A percentile compares a stretch with the other conserved stretches of the same genome.
These are phyloP conservation scores for Boletus hoseneyae DNA, from an alignment of 1,284 basidiomycete species.

Conservation along the genomic window DNA sequence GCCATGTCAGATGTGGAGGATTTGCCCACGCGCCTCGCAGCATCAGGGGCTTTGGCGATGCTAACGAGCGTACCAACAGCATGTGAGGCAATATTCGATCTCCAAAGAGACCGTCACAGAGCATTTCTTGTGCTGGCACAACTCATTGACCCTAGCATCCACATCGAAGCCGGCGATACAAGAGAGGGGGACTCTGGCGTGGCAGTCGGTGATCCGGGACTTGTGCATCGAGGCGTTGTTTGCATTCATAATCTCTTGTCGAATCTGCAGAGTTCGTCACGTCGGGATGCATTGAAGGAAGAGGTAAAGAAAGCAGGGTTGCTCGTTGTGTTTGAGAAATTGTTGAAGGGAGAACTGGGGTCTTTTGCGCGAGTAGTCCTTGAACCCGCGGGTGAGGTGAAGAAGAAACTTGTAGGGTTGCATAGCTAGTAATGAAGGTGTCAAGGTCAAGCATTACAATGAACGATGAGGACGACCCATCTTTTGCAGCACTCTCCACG, in stretches of 20 bases:
- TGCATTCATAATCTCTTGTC: conserved; percentile 64
- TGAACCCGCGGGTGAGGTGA: conserved; percentile 43
- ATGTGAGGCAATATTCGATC: conserved; percentile 56
- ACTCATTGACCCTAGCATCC: conserved; percentile 56
- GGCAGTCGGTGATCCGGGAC: conserved; percentile 47
- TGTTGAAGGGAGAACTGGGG: conserved; percentile 41
- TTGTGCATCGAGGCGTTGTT: conserved; percentile 74
- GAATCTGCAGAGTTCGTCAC: conserved; percentile 39
- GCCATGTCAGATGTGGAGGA: conserved; percentile 86
- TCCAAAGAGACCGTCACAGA: conserved; percentile 60
- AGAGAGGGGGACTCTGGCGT: conserved; percentile 34
- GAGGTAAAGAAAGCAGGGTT: conserved; percentile 53
- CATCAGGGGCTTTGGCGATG: conserved; percentile 82
- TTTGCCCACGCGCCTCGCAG: conserved; percentile 75
- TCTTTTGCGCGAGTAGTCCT: conserved; percentile 35
- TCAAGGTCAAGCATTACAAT: no score
- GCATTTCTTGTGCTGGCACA: conserved; percentile 60
- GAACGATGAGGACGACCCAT: conserved; percentile 23
- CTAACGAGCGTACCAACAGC: conserved; percentile 63
- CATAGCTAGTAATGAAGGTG: no score
- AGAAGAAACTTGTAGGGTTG: conserved; percentile 35
- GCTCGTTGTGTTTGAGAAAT: conserved; percentile 44
- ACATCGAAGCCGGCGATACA: conserved; percentile 30
- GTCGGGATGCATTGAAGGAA: conserved; percentile 41
- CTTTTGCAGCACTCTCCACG: conserved; percentile 23